phyloP scores from a whole-genome alignment of 1,284 basidiomycete species.

The Quambalaria eucalypti region DNA sequence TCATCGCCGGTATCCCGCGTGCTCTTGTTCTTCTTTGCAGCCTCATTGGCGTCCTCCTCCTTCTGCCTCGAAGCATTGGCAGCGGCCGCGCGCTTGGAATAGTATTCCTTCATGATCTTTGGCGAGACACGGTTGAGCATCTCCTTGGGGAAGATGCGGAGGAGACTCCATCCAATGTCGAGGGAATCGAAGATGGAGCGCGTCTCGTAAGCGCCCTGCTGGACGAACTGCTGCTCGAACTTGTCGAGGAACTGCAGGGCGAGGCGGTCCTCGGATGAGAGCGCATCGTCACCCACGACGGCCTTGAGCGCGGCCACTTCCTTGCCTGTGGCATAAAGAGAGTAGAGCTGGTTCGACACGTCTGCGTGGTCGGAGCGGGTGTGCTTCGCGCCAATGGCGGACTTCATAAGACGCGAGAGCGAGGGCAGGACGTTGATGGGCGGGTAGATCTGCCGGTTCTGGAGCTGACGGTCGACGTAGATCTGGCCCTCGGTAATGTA shows the following conservation, averaged over 20 bases:
- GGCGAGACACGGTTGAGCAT: constrained; percentile 69
- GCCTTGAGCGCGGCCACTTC: constrained; percentile 99
- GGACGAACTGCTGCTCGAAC: constrained; percentile 44
- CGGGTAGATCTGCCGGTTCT: constrained; percentile 95
- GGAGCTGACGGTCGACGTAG: constrained; percentile 80
- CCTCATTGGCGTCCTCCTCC: constrained; percentile 9
- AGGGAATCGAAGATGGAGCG: constrained; percentile 90
- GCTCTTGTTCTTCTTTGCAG: constrained; percentile 17
- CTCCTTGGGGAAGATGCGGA: constrained; percentile 98
- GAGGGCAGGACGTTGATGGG: constrained; percentile 99
- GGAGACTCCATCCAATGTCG: constrained; percentile 90
- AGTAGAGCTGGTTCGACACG: constrained; percentile 60
- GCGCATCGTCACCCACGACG: constrained; percentile 94
- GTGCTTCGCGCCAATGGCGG: constrained; percentile 91
- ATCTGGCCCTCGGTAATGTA: constrained; percentile 99
- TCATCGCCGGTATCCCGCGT: constrained; percentile 11
- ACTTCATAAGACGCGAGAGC: constrained; percentile 89
- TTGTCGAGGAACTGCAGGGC: constrained; percentile 43
- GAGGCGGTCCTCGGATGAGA: constrained; percentile 69
- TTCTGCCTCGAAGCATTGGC: constrained; percentile 13
- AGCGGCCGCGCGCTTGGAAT: constrained; percentile 24
- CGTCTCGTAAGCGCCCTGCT: constrained; percentile 79
- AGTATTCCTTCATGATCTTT: constrained; percentile 46
- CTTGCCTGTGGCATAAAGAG: constrained; percentile 56
- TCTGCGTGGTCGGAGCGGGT: constrained; percentile 98